Percentiles rank a stretch among this genome's conserved stretches.
These are phyloP conservation scores for Haplosporangium sp. DNA, from an alignment of 371 early-diverging fungal genomes.

Conservation along the genomic window DNA sequence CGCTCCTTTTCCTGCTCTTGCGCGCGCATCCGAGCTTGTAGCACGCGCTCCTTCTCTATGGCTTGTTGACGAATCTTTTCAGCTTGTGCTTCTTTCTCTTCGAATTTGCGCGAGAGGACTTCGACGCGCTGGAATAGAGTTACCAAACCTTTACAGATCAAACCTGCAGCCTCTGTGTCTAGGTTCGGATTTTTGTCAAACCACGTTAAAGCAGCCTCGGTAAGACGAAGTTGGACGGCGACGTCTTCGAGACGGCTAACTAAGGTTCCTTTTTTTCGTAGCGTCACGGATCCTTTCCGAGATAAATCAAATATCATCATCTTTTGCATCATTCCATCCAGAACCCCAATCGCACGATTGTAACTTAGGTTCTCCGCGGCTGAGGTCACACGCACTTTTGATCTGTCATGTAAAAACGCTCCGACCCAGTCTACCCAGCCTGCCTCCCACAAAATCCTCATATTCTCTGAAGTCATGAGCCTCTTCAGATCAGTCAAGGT, in stretches of 20 bases:
- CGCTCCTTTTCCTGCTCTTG: constrained; percentile 46
- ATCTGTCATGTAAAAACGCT: constrained; percentile 47
- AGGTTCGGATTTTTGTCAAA: constrained; percentile 54
- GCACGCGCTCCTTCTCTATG: constrained; percentile 8
- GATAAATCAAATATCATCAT: constrained; percentile 61
- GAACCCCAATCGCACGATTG: constrained; percentile 51
- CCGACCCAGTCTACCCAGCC: constrained; percentile 58
- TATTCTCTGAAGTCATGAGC: constrained; percentile 57
- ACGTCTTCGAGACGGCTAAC: constrained; percentile 51
- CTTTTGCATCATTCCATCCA: constrained; percentile 57
- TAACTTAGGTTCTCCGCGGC: constrained; percentile 50
- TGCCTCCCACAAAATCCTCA: constrained; percentile 58
- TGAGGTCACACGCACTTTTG: constrained; percentile 47
- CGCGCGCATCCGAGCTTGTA: constrained; percentile 20
- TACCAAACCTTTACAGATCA: constrained; percentile 52
- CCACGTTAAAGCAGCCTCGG: constrained; percentile 51
- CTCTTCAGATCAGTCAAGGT: constrained; percentile 57
- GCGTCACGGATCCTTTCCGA: constrained; percentile 50
- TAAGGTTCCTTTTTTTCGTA: constrained; percentile 47
- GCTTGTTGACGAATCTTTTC: constrained; percentile 29
- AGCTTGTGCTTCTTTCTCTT: constrained; percentile 36
- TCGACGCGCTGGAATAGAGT: constrained; percentile 42
- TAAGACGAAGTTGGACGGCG: constrained; percentile 46
- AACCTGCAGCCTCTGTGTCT: constrained; percentile 46
- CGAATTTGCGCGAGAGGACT: constrained; percentile 50